Evolutionary conservation across 2,329 filamentous ascomycete genomes (phyloP), one percentile per base, ranked within the genome.

Genomic region (Pestalotiopsis fici): DNA sequence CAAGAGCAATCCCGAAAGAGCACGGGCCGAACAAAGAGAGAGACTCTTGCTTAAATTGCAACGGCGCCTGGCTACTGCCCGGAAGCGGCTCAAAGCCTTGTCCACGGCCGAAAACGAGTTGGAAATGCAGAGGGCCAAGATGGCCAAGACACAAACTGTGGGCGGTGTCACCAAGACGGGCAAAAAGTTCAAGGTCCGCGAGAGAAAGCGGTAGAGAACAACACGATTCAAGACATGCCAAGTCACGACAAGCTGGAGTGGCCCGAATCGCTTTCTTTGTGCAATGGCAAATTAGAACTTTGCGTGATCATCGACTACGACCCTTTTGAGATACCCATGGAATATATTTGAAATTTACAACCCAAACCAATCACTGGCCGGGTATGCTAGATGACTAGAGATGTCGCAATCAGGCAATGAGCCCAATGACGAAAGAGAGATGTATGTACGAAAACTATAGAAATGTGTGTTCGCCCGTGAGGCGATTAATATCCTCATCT

Each of bases 101-200:
- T 80, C 83, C n/a, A 80, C 83, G 25, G 86, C 88, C 27, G 89
- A 91, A 77, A 78, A 82, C 50, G 80, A 85, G 71, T 80, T 91
- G 28, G 88, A 88, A 69, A 68, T 88, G 65, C 87, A 90, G 77
- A 82, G 85, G 68, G 86, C 87, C 21, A 87, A 85, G 76, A 91
- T 90, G 88, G 87, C 87, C 43, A 91, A 91, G 81, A 89, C 88
- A 71, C 82, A 86, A 9, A 90, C 88, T 2, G 84, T 86, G 5
- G 87, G 87, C 47, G 87, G 87, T 15, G 74, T 83, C n/a, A 90
- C 86, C 31, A 88, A 88, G 75, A 81, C 82, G 50, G 88, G 89
- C 27, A 86, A 86, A 77, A 90, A 88, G 80, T 85, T 90, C 70
- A 90, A 88, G 81, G 83, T 90, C 66, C 84, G 87, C 70, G 83